Percentiles rank a stretch among this genome's conserved stretches.
Conservation (phyloP, 371 early-diverging fungal species). For the Saksenaea vasiformis region DNA sequence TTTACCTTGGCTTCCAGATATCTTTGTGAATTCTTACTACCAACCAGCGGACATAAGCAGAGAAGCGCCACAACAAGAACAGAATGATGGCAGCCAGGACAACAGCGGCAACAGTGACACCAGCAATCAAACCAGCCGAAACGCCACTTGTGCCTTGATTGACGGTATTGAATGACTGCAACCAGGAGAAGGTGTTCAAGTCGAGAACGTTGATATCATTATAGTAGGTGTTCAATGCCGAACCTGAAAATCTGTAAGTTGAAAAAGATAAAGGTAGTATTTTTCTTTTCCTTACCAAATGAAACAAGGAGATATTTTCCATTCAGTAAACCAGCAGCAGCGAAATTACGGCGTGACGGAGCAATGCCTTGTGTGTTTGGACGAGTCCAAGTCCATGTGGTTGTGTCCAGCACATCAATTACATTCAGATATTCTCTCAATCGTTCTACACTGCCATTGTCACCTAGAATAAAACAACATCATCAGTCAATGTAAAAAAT, state of each 20-base stretch:
- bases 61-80: slow-evolving; percentile 49
- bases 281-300: slow-evolving; percentile 37
- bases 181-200: slow-evolving; percentile 25
- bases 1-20: slow-evolving; percentile 51
- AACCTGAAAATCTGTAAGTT: slow-evolving; percentile 18
- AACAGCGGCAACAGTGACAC: slow-evolving; percentile 40
- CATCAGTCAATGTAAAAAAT: too few species aligned
- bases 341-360: slow-evolving; percentile 44
- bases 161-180: slow-evolving; percentile 27
- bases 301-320: slow-evolving; percentile 35
- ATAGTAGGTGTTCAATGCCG: slow-evolving; percentile 36
- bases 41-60: slow-evolving; percentile 40
- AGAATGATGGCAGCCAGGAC: slow-evolving; percentile 34
- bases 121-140: slow-evolving; percentile 44
- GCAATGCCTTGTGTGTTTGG: slow-evolving; percentile 36
- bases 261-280: background rate
- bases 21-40: slow-evolving; percentile 41
- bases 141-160: slow-evolving; percentile 14
- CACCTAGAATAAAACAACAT: slow-evolving; percentile 22
- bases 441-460: slow-evolving; percentile 23
- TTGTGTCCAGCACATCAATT: slow-evolving; percentile 39
- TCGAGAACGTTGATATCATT: slow-evolving; percentile 47
- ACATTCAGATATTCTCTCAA: slow-evolving; percentile 27
- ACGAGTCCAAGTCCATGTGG: slow-evolving; percentile 43
- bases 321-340: slow-evolving; percentile 39